Evolutionary conservation across 495 filamentous ascomycete species (phyloP), one percentile per base, ranked within the genome.

Genomic region (Xylaria longipes): DNA sequence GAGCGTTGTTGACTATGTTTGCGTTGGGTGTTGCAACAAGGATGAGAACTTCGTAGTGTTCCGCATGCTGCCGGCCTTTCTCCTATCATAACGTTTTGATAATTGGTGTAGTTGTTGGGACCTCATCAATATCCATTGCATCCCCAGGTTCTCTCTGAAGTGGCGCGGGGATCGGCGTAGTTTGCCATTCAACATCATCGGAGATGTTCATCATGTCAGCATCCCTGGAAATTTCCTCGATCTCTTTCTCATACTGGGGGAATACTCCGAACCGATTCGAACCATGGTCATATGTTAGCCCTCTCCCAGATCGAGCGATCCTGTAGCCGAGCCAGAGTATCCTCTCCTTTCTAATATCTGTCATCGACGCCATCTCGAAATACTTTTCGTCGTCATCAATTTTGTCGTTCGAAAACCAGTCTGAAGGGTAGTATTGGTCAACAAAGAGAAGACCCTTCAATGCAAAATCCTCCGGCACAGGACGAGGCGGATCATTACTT

Each of bases 381-480:
- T 88, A 86, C 27, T 93, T 88, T 69, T 93, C 91, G 27, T 96
- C 92, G 45, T 96, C 92, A 65, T 94, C 93, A 7, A 91, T 86
- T 71, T 87, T 87, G 17, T 89, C 87, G 64, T 87, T 86, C 4
- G 84, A 78, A 75, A 97, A 97, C 85, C 91, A 97, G 2, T 82
- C 78, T 0, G 82, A 72, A 0, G 93, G 93, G 67, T 90, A 96
- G 69, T 94, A 93, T 12, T 81, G 76, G 52, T 89, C 85, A 5
- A 87, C 88, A 89, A 91, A 97, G 4, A 90, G 76, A 25, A 95
- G 87, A 0, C 95, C 96, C 6, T 91, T 87, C 67, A 97, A 89
- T 0, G 90, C 83, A 71, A 89, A 97, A 72, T 99, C 96, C 72
- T 98, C 96, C 0, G 93, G 90, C 0, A 97, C 77, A 5, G 93